Base-by-base conservation (phyloP, 2,329 filamentous ascomycete genomes). In the Blastomyces percursus region DNA sequence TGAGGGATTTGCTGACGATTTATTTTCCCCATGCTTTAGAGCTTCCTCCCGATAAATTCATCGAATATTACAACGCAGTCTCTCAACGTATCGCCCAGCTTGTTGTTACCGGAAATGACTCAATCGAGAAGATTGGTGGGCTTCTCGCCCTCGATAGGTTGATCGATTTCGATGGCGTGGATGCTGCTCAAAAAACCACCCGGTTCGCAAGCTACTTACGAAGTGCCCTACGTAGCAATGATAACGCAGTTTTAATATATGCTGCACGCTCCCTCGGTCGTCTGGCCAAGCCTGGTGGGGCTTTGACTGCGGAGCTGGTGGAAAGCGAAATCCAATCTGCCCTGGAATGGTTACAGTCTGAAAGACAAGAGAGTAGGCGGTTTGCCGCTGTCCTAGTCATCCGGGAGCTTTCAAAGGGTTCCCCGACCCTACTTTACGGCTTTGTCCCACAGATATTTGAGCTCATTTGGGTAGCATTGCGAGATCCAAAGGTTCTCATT, bases 291-390 rank as follows among this genome's bases (percentile, higher is more conserved):
- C 94, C 94, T 0, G 94, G 94, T 65, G 94, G 94, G 64, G 92
- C 94, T 40, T 81, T 97, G 66, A 96, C 96, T 54, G 95, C 93
- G 8, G 93, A 97, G 75, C 81, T 99, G 61, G 94, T 99, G 63
- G 94, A 99, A 72, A 93, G 91, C 61, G 93, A 99, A 76, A 92
- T 97, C 65, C 95, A 96, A 75, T 94, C 91, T 21, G 92, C 95
- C 1, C 81, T 99, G 61, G 94, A 99, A 78, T 97, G 92, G 90
- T 84, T 99, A 63, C 93, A 97, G 73, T 92, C 92, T 58, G 95
- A 97, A 73, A 85, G 93, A 67, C 87, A 96, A 69, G 94, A 99
- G 78, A 93, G 93, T 72, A 84, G 93, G 69, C 85, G 94, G 69
- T 96, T 97, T 73, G 93, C 92, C 63, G 92, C 94, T 21, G 93